Percentiles rank a stretch among this genome's conserved stretches.
Conservation (phyloP, 805 yeast species). For the Candida montana region DNA sequence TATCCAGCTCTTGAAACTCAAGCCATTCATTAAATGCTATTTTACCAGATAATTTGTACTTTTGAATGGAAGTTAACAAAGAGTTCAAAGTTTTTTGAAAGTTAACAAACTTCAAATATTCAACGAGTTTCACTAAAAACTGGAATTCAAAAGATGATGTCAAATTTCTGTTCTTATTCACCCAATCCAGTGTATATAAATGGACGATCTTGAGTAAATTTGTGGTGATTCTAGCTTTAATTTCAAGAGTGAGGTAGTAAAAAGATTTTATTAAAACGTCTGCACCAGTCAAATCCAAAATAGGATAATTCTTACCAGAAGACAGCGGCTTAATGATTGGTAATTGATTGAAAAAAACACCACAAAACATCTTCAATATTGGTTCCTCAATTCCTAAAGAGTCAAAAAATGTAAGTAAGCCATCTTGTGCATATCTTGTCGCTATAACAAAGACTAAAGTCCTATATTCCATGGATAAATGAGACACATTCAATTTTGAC, state of each 20-base stretch:
- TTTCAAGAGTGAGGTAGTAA: constrained; percentile 30
- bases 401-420: constrained; percentile 8
- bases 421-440: constrained; percentile 10
- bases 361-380: constrained; percentile 22
- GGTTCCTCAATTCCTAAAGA: constrained; percentile 14
- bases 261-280: constrained; percentile 29
- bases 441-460: constrained; percentile 16
- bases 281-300: constrained; percentile 12
- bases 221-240: constrained; percentile 25
- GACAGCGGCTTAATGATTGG: constrained; percentile 14
- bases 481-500: constrained; percentile 2
- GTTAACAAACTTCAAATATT: constrained; percentile 19
- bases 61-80: constrained; percentile 11
- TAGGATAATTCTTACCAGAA: not conserved
- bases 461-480: constrained; percentile 16
- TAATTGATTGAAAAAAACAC: constrained; percentile 10
- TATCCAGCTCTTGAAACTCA: constrained; percentile 9
- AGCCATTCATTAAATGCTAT: constrained; percentile 15
- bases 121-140: constrained; percentile 15
- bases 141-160: constrained; percentile 15
- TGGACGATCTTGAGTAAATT: constrained; percentile 29
- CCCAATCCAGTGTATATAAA: constrained; percentile 29
- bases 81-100: constrained; percentile 12
- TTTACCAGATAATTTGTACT: constrained; percentile 6
- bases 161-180: constrained; percentile 14